Evolutionary conservation across 2,329 filamentous ascomycete genomes (phyloP).

Genomic region (Fusarium sp.): DNA sequence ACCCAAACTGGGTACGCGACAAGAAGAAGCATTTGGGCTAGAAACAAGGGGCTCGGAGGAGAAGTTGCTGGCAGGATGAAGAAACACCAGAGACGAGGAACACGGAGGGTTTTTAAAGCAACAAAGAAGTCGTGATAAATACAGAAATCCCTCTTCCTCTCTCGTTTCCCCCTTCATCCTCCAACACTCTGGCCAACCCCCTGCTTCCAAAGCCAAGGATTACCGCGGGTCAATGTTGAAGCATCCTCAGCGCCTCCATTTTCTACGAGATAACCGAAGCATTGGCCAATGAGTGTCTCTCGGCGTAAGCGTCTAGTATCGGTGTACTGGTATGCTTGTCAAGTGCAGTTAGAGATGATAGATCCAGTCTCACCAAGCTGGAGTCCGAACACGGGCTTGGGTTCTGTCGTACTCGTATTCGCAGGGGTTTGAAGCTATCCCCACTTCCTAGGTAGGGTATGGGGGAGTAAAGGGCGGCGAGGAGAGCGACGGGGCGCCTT

Average conservation of each 20-base stretch:
- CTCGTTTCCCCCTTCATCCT: background rate
- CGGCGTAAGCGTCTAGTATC: background rate
- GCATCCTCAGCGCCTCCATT: background rate
- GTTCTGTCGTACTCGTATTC: slow-evolving; percentile 30
- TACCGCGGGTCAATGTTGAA: background rate
- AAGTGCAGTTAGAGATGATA: background rate
- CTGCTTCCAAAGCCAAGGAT: slow-evolving; percentile 7
- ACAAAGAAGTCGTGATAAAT: background rate
- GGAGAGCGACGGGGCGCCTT: background rate
- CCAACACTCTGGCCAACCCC: background rate
- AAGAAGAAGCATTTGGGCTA: slow-evolving; percentile 8
- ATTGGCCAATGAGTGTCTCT: slow-evolving; percentile 4
- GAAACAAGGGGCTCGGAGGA: background rate
- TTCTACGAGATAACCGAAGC: background rate
- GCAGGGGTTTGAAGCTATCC: slow-evolving; percentile 2
- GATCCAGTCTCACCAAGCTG: background rate
- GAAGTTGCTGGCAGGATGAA: background rate
- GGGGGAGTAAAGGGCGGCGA: no score
- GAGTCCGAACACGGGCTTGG: slow-evolving; percentile 12
- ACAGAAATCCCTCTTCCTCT: background rate
- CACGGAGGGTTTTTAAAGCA: slow-evolving; percentile 12
- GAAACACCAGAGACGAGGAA: background rate
- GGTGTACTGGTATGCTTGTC: background rate
- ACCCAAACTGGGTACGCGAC: slow-evolving; percentile 19
- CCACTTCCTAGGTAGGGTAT: background rate